Evolutionary conservation across 225 moss, liverwort and hornwort species (phyloP), one percentile per base, ranked within the genome.

Genomic region (Rhytidiadelphus loreus): DNA sequence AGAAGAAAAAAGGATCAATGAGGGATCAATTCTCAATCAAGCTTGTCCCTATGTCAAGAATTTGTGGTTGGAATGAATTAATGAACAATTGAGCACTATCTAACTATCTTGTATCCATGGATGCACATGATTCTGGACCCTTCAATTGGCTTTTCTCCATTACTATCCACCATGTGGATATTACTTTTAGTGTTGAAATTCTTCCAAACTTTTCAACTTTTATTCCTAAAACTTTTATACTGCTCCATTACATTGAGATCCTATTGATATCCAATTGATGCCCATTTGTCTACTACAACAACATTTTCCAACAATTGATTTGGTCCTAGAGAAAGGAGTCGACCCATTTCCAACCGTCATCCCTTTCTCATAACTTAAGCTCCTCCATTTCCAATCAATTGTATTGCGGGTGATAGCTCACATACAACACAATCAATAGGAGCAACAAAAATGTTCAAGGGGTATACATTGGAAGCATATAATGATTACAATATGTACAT

Each of bases 1-100:
- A 2, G 0, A 9, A 37, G 26, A 37, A 55, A 77, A n/a, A 25
- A 4, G 55, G 55, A 23, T 7, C 4, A 37, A 6, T 52, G 24
- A 15, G 0, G 15, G 14, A 0, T 3, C 2, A 35, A 0, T 22
- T 75, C 1, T 75, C 18, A 30, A 0, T 14, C 29, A 29, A 60
- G 3, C 30, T 29, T 18, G 46, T 7, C 7, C 13, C 8, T 6
- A 52, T 14, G 8, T 76, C 19, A 82, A 82, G 50, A 66, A 76
- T 59, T 23, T 90, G 44, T 83, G 37, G 35, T 70, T 6, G 7
- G 13, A 35, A 77, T 70, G 33, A 53, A 37, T 21, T 68, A 16
- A 25, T 46, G 3, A 5, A 41, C 11, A 26, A 1, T 43, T n/a
- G n/a, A 48, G 48, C 43, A 5, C 23, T 23, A 72, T 61, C n/a